phyloP scores from a whole-genome alignment of 2,329 filamentous ascomycete species.

The Nemania sp. region DNA sequence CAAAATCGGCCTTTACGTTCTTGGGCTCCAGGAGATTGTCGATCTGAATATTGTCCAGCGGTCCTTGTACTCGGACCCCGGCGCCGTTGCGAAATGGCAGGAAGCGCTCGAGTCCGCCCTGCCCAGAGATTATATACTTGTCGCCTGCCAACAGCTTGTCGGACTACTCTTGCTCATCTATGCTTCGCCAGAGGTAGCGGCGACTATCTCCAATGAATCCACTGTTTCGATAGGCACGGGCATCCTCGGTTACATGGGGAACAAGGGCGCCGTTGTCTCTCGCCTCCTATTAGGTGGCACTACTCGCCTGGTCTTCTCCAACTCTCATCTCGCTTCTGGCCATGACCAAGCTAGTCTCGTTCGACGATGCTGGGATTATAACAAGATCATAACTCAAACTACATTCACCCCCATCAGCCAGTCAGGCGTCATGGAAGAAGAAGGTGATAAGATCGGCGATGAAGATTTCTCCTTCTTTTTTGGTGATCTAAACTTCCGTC shows the following conservation, averaged over 20 bases:
- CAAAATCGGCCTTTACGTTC: slow-evolving; percentile 87
- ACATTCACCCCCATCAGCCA: slow-evolving; percentile 81
- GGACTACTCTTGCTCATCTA: slow-evolving; percentile 88
- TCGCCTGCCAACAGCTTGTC: slow-evolving; percentile 86
- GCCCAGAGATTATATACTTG: slow-evolving; percentile 79
- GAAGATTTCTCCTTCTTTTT: slow-evolving; percentile 98
- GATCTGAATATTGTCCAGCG: slow-evolving; percentile 84
- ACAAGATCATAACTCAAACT: slow-evolving; percentile 80
- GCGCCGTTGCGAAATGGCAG: slow-evolving; percentile 82
- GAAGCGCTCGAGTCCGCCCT: slow-evolving; percentile 78
- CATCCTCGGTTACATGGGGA: slow-evolving; percentile 91
- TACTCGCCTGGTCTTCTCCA: slow-evolving; percentile 88
- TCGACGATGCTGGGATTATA: slow-evolving; percentile 88
- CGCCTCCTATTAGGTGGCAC: slow-evolving; percentile 89
- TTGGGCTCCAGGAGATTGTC: slow-evolving; percentile 93
- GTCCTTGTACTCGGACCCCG: slow-evolving; percentile 80
- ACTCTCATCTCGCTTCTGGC: slow-evolving; percentile 91
- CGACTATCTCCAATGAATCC: slow-evolving; percentile 83
- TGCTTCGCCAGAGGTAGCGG: slow-evolving; percentile 79
- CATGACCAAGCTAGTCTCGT: slow-evolving; percentile 82
- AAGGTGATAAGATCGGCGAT: slow-evolving; percentile 79
- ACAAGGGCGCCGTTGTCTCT: slow-evolving; percentile 90
- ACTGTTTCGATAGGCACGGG: slow-evolving; percentile 89
- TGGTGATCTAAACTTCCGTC: slow-evolving; percentile 93
- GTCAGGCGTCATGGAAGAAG: slow-evolving; percentile 73